phyloP scores from a whole-genome alignment of 1,284 basidiomycete species.

The Irpex sp. region DNA sequence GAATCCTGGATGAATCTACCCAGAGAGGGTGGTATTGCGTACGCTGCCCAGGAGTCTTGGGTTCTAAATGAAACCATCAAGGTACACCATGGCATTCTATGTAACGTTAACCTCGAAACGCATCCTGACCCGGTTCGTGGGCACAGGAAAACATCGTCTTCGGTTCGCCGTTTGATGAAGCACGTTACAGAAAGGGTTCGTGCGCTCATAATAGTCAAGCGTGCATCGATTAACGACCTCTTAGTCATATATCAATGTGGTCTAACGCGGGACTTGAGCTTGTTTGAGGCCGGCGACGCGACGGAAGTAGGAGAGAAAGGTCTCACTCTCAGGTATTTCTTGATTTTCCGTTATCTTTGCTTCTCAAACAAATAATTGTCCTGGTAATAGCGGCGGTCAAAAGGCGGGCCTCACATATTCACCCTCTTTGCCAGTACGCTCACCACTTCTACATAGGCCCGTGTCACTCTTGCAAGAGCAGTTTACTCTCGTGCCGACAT shows the following conservation, averaged over 20 bases:
- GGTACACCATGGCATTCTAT: slow-evolving; percentile 17
- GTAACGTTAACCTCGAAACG: not conserved
- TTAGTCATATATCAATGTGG: slow-evolving; percentile 61
- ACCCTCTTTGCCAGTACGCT: slow-evolving; percentile 21
- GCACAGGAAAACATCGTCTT: slow-evolving; percentile 41
- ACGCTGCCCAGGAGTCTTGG: slow-evolving; percentile 78
- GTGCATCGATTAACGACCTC: slow-evolving; percentile 20
- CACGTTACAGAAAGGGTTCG: slow-evolving; percentile 40
- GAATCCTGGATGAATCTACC: slow-evolving; percentile 67
- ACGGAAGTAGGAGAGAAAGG: slow-evolving; percentile 73
- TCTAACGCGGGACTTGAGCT: slow-evolving; percentile 55
- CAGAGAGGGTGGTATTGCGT: slow-evolving; percentile 60
- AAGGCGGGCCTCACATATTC: slow-evolving; percentile 32
- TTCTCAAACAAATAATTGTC: not conserved
- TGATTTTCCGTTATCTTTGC: not conserved
- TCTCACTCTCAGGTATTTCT: slow-evolving; percentile 42
- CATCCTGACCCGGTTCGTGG: not conserved
- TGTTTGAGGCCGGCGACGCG: slow-evolving; percentile 70
- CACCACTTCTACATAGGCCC: slow-evolving; percentile 59
- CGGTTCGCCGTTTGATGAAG: slow-evolving; percentile 39
- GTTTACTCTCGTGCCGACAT: slow-evolving; percentile 57
- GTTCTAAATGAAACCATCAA: slow-evolving; percentile 51
- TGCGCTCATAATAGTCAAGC: not conserved
- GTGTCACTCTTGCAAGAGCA: slow-evolving; percentile 67
- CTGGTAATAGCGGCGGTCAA: slow-evolving; percentile 61